Evolutionary conservation across 1,284 basidiomycete genomes (phyloP), one percentile per base, ranked within the genome.

Genomic region (Salmacisia buchloeana): DNA sequence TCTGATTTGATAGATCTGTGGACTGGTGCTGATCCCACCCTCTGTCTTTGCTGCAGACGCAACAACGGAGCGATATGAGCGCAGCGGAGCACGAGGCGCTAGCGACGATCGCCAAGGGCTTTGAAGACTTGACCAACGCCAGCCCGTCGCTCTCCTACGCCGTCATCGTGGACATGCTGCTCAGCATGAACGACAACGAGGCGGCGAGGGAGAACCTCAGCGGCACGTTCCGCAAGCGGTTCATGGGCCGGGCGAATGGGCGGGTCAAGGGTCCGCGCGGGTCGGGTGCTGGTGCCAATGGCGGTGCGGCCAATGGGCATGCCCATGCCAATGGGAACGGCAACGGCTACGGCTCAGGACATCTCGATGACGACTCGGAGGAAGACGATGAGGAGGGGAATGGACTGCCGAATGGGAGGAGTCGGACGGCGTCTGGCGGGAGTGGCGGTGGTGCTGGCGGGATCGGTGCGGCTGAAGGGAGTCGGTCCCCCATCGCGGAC

Each of bases 41-140:
- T 63, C 18, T 21, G 9, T 9, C 27, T 27, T 25, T 45, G 9
- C 6, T 58, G 63, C 60, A 64, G 38, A 12, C 33, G 13, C 49
- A 31, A 31, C 29, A 68, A 38, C 52, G 60, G 27, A 63, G 91
- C 70, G 90, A 92, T 72, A 89, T 91, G 85, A 89, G 90, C 68
- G 91, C 92, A 35, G 83, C 86, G 59, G 90, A 94, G 71, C 88
- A 92, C 7, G 92, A 96, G 78, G 88, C 91, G 15, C 81, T 97
- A 58, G 90, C 89, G 78, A 90, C 93, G 86, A 85, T 97, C 54
- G 86, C 89, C 46, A 85, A 91, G 65, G 94, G 94, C 0, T 96
- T 97, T 79, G 82, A 86, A 58, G 91, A 93, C 74, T 83, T 97
- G 29, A 87, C 87, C 65, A 86, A 88, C 29, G 85, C 86, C 31